Evolutionary conservation across 129 eudicot genomes (phyloP), one percentile per base, ranked within the genome.

Genomic region (Smallanthus sonchifolius): DNA sequence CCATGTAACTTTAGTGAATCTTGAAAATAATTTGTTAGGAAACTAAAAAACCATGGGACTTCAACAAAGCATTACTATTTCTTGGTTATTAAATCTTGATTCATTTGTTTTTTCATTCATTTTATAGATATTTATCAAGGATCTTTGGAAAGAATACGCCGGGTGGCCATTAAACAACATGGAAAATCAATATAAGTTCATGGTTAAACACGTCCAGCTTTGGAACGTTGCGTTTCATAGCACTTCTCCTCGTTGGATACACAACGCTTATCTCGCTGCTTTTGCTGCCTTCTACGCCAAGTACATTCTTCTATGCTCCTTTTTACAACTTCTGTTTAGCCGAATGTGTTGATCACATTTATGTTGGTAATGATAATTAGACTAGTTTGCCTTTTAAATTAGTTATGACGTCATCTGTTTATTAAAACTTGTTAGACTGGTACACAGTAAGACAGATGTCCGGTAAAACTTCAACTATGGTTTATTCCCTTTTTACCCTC

Each of bases 161-260:
- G 98, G 98, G 0, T 93, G 98, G 98, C 98, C 98, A 49, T 83
- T 93, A 80, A 93, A 93, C 55, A 85, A 90, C 70, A 93, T 93
- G 98, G 98, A 93, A 82, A 75, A 82, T 13, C 96, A 90, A 47
- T 93, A 93, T 75, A 93, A 93, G 67, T 93, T 93, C 84, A 93
- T 93, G 98, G 92, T 90, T 49, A 90, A 88, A 75, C 98, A 93
- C 69, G 96, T 90, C 5, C 93, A 88, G 76, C 98, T 90, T 47
- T 93, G 98, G 98, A 90, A 82, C 35, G 87, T 93, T 37, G 97
- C 98, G 34, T 93, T 93, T 82, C 98, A 93, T 43, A 81, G 92
- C 10, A 93, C 98, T 51, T 93, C 98, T 45, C 98, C 98, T 30
- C 84, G 82, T 69, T 93, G 98, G 98, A 93, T 93, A 76, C 98